phyloP scores from a whole-genome alignment of 2,329 filamentous ascomycete species.

The Colletotrichum somersetense region DNA sequence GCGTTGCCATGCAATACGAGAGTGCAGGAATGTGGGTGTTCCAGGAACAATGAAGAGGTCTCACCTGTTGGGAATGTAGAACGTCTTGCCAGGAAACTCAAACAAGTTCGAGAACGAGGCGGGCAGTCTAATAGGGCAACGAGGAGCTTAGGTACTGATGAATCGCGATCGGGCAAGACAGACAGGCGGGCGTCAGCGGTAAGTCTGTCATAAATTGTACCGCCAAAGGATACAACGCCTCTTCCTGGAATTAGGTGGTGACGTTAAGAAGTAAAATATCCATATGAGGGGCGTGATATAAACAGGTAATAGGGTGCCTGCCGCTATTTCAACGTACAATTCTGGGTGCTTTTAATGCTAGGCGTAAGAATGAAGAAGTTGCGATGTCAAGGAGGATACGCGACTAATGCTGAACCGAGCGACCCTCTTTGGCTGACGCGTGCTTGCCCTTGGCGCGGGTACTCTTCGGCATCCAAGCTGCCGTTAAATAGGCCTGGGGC shows the following conservation, averaged over 20 bases:
- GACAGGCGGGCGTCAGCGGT: constrained; percentile 1
- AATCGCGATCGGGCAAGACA: constrained; percentile 17
- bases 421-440: constrained; percentile 41
- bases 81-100: constrained; percentile 27
- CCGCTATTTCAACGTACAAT: too few relatives aligned
- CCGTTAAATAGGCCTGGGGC: constrained; percentile 23
- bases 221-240: not conserved
- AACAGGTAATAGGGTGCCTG: not conserved
- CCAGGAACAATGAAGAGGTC: constrained; percentile 39
- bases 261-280: not conserved
- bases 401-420: constrained; percentile 33
- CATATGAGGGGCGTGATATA: not conserved
- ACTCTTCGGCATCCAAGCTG: constrained; percentile 35
- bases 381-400: constrained; percentile 24
- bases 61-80: constrained; percentile 42
- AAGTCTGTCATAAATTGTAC: constrained; percentile 18
- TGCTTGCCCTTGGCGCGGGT: constrained; percentile 40
- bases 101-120: not conserved
- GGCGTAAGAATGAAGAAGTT: constrained; percentile 17
- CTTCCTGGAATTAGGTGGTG: constrained; percentile 7
- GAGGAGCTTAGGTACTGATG: constrained; percentile 5
- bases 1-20: constrained; percentile 41
- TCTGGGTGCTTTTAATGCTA: not conserved
- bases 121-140: constrained; percentile 4
- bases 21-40: constrained; percentile 32